Percentiles rank a stretch among this genome's conserved stretches.
Evolutionary conservation across 2,329 filamentous ascomycete species (phyloP).

Genomic region (Didymella arachidicola): DNA sequence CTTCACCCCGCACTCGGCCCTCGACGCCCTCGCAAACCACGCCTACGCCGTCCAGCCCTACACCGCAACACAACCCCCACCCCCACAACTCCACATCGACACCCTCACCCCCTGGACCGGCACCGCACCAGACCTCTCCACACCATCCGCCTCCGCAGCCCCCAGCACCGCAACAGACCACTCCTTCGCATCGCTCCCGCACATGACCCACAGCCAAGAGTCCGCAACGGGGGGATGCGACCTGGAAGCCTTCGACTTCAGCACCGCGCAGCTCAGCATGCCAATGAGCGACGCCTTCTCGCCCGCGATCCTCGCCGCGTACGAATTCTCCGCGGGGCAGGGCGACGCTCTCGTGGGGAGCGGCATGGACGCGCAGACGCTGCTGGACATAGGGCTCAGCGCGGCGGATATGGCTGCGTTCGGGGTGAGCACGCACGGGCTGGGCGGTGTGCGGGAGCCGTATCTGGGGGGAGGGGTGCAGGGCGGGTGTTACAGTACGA

Average conservation of each 20-base stretch:
- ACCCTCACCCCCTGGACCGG: constrained; percentile 30
- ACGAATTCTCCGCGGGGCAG: constrained; percentile 24
- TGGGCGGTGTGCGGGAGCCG: too few species aligned
- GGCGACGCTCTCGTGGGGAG: constrained; percentile 2
- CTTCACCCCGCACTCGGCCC: constrained; percentile 26
- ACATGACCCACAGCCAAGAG: constrained; percentile 34
- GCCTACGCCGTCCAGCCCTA: constrained; percentile 27
- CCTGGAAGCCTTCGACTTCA: constrained; percentile 53
- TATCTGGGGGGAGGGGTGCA: too few species aligned
- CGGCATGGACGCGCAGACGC: constrained; percentile 22
- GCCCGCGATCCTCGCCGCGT: constrained; percentile 36
- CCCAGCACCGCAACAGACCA: constrained; percentile 37
- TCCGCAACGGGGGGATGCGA: constrained; percentile 27
- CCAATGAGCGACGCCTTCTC: constrained; percentile 46
- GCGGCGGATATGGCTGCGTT: constrained; percentile 26
- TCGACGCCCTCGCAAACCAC: constrained; percentile 25
- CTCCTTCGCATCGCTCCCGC: constrained; percentile 36
- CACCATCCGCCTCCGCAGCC: constrained; percentile 32
- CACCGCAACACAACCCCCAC: constrained; percentile 16
- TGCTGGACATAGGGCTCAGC: constrained; percentile 26
- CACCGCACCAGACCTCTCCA: constrained; percentile 33
- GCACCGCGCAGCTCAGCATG: constrained; percentile 49
- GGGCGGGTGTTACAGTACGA: constrained; percentile 10
- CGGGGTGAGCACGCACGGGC: constrained; percentile 7
- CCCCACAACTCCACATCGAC: constrained; percentile 40